Evolutionary conservation across 2,329 filamentous ascomycete species (phyloP).

Genomic region (Arthrobotrys musiformis): DNA sequence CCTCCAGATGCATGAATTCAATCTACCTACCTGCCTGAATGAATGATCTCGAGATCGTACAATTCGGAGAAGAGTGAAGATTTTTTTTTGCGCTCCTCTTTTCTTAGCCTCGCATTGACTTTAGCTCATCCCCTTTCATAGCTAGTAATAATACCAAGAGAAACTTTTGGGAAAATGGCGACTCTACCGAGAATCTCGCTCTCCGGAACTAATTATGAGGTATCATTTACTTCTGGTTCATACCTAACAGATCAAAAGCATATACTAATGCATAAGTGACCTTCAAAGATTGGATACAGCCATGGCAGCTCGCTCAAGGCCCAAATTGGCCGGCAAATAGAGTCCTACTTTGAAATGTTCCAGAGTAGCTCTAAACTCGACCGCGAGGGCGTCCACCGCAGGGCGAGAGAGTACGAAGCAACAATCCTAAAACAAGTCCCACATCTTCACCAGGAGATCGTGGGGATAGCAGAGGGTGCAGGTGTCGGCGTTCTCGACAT

Average conservation of each 20-base stretch:
- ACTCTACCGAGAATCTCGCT: constrained; percentile 21
- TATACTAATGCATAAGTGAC: not conserved
- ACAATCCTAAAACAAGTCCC: constrained; percentile 63
- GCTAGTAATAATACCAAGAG: not conserved
- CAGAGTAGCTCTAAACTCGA: constrained; percentile 16
- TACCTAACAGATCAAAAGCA: not conserved
- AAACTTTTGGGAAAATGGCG: too few species aligned
- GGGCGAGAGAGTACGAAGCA: constrained; percentile 65
- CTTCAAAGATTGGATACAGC: constrained; percentile 24
- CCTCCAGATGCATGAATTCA: not conserved
- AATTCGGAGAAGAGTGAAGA: not conserved
- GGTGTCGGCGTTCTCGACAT: constrained; percentile 66
- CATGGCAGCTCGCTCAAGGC: constrained; percentile 25
- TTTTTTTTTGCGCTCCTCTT: not conserved
- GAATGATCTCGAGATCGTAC: not conserved
- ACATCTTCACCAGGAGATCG: constrained; percentile 64
- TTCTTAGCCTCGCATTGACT: not conserved
- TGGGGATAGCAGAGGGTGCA: constrained; percentile 69
- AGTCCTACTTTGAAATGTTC: constrained; percentile 38
- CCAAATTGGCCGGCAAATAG: constrained; percentile 34
- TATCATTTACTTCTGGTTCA: not conserved
- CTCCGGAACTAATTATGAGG: constrained; percentile 24
- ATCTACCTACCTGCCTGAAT: not conserved
- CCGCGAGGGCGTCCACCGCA: constrained; percentile 11
- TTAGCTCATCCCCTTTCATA: not conserved